Percentiles rank a stretch among this genome's conserved stretches.
Evolutionary conservation across 108 stramenopile genomes (phyloP).

Genomic region (Chaetoceros muelleri): DNA sequence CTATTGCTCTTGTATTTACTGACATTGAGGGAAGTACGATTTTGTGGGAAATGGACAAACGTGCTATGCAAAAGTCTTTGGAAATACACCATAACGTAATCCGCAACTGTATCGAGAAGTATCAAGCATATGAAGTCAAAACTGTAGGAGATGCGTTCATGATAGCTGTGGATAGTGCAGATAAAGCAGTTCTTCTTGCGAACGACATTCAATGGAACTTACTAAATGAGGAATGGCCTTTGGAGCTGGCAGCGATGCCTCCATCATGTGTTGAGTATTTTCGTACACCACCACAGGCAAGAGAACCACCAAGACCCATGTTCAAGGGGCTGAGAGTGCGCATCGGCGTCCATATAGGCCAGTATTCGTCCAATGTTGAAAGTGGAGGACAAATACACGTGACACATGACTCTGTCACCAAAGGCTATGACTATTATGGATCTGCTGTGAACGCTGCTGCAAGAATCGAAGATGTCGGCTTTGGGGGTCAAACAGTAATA

Average conservation of each 20-base stretch:
- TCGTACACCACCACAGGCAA: neutral
- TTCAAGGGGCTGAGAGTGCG: slow-evolving; percentile 13
- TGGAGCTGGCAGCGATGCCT: slow-evolving; percentile 13
- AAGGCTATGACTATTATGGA: slow-evolving; percentile 27
- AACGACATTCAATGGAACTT: slow-evolving; percentile 14
- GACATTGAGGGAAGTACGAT: slow-evolving; percentile 11
- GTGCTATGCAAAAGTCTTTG: slow-evolving; percentile 12
- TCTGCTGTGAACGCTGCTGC: slow-evolving; percentile 17
- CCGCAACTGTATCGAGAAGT: slow-evolving; percentile 5
- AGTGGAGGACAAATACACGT: slow-evolving; percentile 9
- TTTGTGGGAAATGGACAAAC: slow-evolving; percentile 12
- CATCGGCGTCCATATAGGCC: slow-evolving; percentile 13
- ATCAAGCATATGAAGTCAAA: slow-evolving; percentile 16
- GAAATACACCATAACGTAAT: slow-evolving; percentile 18
- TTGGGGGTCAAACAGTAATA: slow-evolving; percentile 17
- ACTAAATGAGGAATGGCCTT: slow-evolving; percentile 10
- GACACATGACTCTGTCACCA: slow-evolving; percentile 9
- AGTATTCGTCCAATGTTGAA: neutral
- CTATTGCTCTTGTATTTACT: slow-evolving; percentile 10
- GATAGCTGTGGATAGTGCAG: slow-evolving; percentile 9
- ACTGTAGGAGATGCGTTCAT: slow-evolving; percentile 18
- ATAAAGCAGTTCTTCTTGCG: slow-evolving; percentile 11
- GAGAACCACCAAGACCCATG: neutral
- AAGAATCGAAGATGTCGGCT: slow-evolving; percentile 3
- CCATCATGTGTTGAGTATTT: slow-evolving; percentile 6